Evolutionary conservation across 805 yeast species (phyloP).

Genomic region (Trichomonascus vanleenenianus): DNA sequence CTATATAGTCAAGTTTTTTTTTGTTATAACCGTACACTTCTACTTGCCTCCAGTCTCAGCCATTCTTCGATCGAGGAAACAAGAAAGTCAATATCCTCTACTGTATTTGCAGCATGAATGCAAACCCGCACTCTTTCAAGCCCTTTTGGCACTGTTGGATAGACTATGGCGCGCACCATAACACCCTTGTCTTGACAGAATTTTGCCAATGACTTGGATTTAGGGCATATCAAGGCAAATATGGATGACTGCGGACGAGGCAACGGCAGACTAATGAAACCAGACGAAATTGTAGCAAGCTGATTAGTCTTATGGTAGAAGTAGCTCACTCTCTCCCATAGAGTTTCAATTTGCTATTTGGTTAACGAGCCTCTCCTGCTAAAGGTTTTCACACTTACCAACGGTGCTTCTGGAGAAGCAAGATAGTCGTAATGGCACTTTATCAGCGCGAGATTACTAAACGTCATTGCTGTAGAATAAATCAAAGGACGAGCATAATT

Average conservation of each 20-base stretch:
- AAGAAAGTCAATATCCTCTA: slow-evolving; percentile 11
- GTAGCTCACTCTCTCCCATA: background rate
- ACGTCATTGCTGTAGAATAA: slow-evolving; percentile 18
- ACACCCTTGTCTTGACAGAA: slow-evolving; percentile 17
- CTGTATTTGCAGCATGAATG: slow-evolving; percentile 17
- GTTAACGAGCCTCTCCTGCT: background rate
- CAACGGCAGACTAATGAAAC: background rate
- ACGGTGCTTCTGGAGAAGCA: background rate
- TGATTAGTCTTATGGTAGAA: background rate
- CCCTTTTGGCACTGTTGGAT: slow-evolving; percentile 22
- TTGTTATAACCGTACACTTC: no score
- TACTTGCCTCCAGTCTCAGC: background rate
- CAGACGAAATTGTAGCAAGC: no score
- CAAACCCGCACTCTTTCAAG: slow-evolving; percentile 20
- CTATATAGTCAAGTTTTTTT: no score
- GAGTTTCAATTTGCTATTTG: background rate
- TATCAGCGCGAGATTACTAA: slow-evolving; percentile 13
- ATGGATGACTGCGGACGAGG: slow-evolving; percentile 6
- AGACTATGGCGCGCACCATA: slow-evolving; percentile 20
- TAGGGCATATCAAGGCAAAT: slow-evolving; percentile 9
- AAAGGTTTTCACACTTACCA: slow-evolving; percentile 3
- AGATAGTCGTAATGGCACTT: slow-evolving; percentile 15
- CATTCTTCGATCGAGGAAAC: slow-evolving; percentile 5
- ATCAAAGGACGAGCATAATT: slow-evolving; percentile 22
- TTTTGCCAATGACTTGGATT: slow-evolving; percentile 16